Evolutionary conservation across 2,329 filamentous ascomycete species (phyloP).

Genomic region (Sclerotinia spermophila): DNA sequence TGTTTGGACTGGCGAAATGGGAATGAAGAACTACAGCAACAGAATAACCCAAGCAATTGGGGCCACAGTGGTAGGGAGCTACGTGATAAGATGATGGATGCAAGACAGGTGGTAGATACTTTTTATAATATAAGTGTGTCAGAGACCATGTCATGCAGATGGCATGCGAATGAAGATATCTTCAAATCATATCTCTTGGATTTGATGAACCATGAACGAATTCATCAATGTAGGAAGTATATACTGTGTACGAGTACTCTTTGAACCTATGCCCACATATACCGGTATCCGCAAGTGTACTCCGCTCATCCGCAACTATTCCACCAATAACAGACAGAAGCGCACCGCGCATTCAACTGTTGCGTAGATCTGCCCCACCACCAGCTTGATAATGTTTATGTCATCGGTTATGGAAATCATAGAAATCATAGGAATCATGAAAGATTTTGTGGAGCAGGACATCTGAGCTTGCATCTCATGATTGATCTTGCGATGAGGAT

Average conservation of each 20-base stretch:
- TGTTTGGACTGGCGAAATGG: neutral
- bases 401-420: neutral
- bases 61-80: neutral
- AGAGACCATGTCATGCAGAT: neutral
- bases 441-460: neutral
- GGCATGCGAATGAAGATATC: neutral
- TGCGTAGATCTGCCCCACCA: neutral
- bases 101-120: neutral
- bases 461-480: neutral
- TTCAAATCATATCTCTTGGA: neutral
- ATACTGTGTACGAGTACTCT: neutral
- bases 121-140: neutral
- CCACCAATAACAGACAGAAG: neutral
- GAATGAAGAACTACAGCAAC: neutral
- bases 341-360: too few relatives aligned
- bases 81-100: neutral
- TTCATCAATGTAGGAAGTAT: too few relatives aligned
- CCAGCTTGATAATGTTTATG: neutral
- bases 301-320: neutral
- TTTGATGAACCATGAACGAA: neutral
- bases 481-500: neutral
- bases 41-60: slow-evolving; percentile 2
- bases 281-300: neutral
- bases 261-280: neutral
- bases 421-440: neutral